Conservation (phyloP, 257 asterid species). For the Salvia hispanica region DNA sequence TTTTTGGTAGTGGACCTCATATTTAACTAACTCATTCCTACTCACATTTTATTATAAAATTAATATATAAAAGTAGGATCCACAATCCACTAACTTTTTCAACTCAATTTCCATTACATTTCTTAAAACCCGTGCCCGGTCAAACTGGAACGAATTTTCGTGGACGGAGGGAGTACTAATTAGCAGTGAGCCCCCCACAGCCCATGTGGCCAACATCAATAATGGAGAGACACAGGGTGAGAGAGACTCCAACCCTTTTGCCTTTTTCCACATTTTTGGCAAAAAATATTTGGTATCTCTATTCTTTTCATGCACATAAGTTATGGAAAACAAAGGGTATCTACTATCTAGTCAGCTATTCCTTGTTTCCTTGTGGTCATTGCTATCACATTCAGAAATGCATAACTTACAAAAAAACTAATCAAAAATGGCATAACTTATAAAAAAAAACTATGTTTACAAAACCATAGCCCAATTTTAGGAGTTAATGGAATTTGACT, state of each 20-base stretch:
- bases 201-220: slow-evolving; percentile 25
- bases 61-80: too few species aligned
- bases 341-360: not conserved
- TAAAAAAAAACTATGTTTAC: not conserved
- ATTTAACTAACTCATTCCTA: too few species aligned
- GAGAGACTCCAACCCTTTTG: too few species aligned
- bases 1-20: too few species aligned
- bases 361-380: not conserved
- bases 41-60: too few species aligned
- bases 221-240: not conserved
- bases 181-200: not conserved
- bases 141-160: too few species aligned
- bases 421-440: not conserved
- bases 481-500: slow-evolving; percentile 11
- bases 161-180: too few species aligned
- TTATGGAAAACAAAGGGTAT: not conserved
- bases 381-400: not conserved
- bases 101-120: too few species aligned
- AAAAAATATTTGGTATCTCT: not conserved
- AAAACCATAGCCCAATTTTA: not conserved
- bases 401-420: slow-evolving; percentile 1
- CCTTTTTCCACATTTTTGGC: not conserved
- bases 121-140: too few species aligned
- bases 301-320: not conserved
- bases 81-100: too few species aligned